Evolutionary conservation across 257 asterid species (phyloP).

Genomic region (Solanum neorickii): DNA sequence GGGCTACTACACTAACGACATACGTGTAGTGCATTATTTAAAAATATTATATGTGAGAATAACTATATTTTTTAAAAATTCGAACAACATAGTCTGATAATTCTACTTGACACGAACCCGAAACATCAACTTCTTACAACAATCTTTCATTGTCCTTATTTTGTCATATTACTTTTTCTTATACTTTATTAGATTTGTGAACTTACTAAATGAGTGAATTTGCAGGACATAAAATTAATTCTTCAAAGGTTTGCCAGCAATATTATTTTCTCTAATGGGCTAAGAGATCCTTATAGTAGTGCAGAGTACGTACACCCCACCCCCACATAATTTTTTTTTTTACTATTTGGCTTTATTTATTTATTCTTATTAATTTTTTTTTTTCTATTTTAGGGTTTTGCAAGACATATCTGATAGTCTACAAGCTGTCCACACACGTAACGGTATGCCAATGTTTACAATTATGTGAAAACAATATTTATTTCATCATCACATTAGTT

Average conservation of each 20-base stretch:
- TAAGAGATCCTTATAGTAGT: conserved; percentile 34
- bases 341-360: not conserved
- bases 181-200: not conserved
- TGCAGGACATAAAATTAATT: conserved; percentile 35
- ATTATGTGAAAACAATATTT: not conserved
- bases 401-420: conserved; percentile 32
- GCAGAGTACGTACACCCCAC: conserved; percentile 16
- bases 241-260: conserved; percentile 30
- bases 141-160: not conserved
- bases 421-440: conserved; percentile 31
- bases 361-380: not conserved
- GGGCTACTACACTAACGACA: no score
- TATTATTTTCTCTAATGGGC: conserved; percentile 41
- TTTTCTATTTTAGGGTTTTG: conserved; percentile 18
- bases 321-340: no score
- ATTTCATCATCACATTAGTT: not conserved
- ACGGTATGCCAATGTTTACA: conserved; percentile 19
- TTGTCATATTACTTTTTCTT: not conserved
- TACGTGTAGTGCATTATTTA: not conserved
- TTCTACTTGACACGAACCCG: fast-evolving
- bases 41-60: fast-evolving
- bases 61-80: not conserved
- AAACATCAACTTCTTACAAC: not conserved
- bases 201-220: not conserved
- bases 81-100: fast-evolving